A percentile compares a stretch with the other conserved stretches of the same genome.
These are phyloP conservation scores for Kwoniella sp. DNA, from an alignment of 768 basidiomycete genomes.

Conservation along the genomic window DNA sequence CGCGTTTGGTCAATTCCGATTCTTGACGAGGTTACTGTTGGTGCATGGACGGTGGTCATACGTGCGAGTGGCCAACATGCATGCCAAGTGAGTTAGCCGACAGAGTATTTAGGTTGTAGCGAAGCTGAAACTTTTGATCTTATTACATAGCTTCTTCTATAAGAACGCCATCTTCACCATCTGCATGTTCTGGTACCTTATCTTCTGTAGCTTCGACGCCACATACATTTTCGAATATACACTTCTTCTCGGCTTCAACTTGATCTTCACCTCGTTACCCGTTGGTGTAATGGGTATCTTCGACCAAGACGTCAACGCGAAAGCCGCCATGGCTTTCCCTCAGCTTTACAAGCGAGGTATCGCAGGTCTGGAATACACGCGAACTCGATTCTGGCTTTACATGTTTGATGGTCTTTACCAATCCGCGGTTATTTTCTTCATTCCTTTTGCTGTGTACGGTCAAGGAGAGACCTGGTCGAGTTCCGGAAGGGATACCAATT, in stretches of 20 bases:
- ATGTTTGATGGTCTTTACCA: conserved; percentile 95
- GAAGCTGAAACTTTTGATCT: not conserved
- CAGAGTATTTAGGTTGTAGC: no score
- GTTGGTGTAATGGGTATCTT: conserved; percentile 90
- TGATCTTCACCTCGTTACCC: conserved; percentile 90
- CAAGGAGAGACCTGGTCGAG: conserved; percentile 65
- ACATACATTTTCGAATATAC: conserved; percentile 95
- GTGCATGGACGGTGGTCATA: conserved; percentile 98
- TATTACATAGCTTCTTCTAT: conserved; percentile 85
- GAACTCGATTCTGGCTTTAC: conserved; percentile 87
- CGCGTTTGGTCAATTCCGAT: conserved; percentile 96
- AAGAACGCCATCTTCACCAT: conserved; percentile 66
- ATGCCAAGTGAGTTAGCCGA: conserved; percentile 50
- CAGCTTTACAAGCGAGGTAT: conserved; percentile 96
- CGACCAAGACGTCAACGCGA: conserved; percentile 91
- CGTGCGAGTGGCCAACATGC: conserved; percentile 90
- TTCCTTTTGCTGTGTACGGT: conserved; percentile 68
- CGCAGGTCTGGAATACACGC: conserved; percentile 87
- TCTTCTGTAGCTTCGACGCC: conserved; percentile 91
- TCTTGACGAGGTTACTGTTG: conserved; percentile 82
- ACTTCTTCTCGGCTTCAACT: conserved; percentile 86
- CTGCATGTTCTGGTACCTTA: conserved; percentile 87
- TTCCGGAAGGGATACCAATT: conserved; percentile 75
- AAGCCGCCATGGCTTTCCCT: conserved; percentile 86
- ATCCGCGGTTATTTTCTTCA: conserved; percentile 79